Conservation (phyloP, 257 asterid genomes). For the Solanum tarijense region DNA sequence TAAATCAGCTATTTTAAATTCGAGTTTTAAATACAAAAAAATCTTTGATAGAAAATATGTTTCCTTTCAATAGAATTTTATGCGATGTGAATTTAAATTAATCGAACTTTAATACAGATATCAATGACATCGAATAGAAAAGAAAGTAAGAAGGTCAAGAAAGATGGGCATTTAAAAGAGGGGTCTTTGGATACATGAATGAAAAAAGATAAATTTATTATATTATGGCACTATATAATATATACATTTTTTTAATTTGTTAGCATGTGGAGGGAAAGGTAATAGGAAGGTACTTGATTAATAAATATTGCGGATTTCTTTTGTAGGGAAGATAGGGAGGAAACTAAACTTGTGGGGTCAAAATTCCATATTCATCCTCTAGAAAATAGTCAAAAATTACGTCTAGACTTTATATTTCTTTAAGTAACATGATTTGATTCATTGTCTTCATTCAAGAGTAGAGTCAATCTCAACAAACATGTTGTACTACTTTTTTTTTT, state of each 20-base stretch:
- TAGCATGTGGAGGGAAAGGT: background rate
- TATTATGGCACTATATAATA: background rate
- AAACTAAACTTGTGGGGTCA: background rate
- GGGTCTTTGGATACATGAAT: background rate
- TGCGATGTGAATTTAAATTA: accelerated
- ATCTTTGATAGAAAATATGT: too few relatives aligned
- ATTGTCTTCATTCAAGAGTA: background rate
- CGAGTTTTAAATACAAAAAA: accelerated
- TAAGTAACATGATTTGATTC: background rate
- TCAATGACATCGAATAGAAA: background rate
- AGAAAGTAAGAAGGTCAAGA: background rate
- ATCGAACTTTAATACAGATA: accelerated
- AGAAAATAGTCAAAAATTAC: background rate
- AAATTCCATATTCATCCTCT: background rate
- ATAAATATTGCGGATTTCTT: background rate
- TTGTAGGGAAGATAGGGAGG: background rate
- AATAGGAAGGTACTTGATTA: background rate
- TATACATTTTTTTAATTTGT: background rate
- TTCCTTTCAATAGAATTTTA: too few relatives aligned
- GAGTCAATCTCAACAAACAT: background rate
- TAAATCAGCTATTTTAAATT: accelerated
- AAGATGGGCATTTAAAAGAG: background rate
- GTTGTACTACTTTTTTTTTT: background rate
- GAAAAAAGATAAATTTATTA: background rate
- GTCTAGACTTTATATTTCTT: background rate